These are phyloP conservation scores for Melampsora occidentalis DNA, from an alignment of 1,284 basidiomycete species.

Conservation along the genomic window DNA sequence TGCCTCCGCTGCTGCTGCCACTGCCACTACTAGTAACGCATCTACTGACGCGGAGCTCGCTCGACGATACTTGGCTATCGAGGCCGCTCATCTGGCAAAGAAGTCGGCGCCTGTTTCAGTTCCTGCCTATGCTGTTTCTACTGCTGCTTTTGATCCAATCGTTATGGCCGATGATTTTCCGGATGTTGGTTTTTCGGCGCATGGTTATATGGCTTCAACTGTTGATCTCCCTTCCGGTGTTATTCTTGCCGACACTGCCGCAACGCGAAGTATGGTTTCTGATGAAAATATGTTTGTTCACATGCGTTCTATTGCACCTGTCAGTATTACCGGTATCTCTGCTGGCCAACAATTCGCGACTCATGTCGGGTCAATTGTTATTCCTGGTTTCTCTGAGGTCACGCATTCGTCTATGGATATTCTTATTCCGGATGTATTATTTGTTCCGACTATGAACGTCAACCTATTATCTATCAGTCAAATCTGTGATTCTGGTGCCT, in stretches of 20 bases:
- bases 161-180: not conserved
- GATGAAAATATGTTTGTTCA: not conserved
- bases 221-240: not conserved
- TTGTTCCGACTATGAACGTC: not conserved
- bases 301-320: not conserved
- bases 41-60: not conserved
- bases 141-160: not conserved
- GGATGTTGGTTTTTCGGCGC: not conserved
- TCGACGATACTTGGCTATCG: not conserved
- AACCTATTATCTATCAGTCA: not conserved
- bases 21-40: too few relatives aligned
- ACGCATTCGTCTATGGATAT: not conserved
- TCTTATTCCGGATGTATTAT: not conserved
- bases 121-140: not conserved
- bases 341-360: not conserved
- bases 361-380: not conserved
- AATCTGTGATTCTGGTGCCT: not conserved
- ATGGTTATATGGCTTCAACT: not conserved
- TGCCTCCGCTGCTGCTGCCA: not conserved
- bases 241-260: not conserved
- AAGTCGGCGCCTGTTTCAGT: not conserved
- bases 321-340: not conserved
- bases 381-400: not conserved
- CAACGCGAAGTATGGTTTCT: not conserved
- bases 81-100: not conserved